Conservation (phyloP, 345 rosid species). For the Melaleuca quinquenervia region DNA sequence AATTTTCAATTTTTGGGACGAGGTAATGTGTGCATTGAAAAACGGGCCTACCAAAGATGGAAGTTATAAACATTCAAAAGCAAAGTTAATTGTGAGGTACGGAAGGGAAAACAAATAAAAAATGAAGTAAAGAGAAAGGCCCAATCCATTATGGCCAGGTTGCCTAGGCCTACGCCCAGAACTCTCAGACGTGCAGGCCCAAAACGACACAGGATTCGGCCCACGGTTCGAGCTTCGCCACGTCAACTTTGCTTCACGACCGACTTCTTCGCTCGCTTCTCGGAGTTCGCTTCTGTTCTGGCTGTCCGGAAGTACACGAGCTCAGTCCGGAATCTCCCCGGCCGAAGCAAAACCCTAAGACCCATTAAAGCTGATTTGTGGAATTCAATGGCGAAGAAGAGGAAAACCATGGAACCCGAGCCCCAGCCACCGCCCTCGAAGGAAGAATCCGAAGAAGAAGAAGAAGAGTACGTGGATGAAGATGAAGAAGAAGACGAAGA, state of each 20-base stretch:
- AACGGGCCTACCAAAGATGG: background rate
- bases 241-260: background rate
- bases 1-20: background rate
- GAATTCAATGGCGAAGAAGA: conserved; percentile 3
- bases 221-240: background rate
- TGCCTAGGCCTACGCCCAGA: background rate
- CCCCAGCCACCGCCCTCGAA: conserved; percentile 19
- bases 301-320: background rate
- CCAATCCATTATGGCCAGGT: background rate
- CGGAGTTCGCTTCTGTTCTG: background rate
- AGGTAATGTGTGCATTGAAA: background rate
- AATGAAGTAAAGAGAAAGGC: too few relatives aligned
- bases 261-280: background rate
- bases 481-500: background rate
- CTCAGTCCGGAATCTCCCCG: background rate
- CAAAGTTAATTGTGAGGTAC: too few relatives aligned
- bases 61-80: background rate
- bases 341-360: background rate
- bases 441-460: conserved; percentile 7
- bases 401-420: background rate
- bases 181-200: background rate
- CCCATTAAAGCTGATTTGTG: background rate
- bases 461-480: conserved; percentile 19
- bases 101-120: too few relatives aligned
- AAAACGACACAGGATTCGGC: background rate